Base-by-base conservation (phyloP, 768 basidiomycete genomes). In the Tricholoma saponaceum region DNA sequence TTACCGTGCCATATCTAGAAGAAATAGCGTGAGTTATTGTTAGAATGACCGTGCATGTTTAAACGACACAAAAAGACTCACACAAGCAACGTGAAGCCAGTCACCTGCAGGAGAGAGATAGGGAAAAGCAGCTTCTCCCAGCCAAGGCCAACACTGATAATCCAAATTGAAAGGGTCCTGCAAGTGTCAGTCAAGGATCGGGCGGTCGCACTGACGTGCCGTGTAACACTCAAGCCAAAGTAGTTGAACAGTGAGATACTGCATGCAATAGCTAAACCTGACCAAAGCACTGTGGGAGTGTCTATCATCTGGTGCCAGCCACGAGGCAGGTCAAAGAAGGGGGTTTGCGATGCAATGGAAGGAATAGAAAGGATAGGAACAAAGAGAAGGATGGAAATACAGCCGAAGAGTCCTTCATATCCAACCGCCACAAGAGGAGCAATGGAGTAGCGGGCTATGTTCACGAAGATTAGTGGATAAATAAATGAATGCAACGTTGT, bases 101-200 rank as follows among this genome's bases (percentile, higher is more conserved):
- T 64, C 54, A 96, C 83, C 71, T 96, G 94, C 12, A 95, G 69
- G 53, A 94, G 67, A 1, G 91, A 91, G 60, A 89, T 83, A 5
- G 94, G 94, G 74, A 84, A 90, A 22, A 91, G 63, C 32, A 98
- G 76, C 58, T 77, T 79, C 73, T 98, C 95, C 95, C 95, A 98
- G 4, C 95, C 94, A 23, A 97, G 74, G 1, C 81, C 85, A 52
- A 97, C 79, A 67, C 91, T 93, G 65, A 99, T 76, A 61, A 95
- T 74, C 97, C 97, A 99, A 69, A 99, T 98, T n/a, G 84, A 83
- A 54, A 98, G 79, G 0, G 97, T 98, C 64, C 97, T 82, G 75
- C 94, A 97, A 5, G 95, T 95, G 71, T 99, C 97, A 35, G 94
- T 91, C 57, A 97, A 79, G 55, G 87, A 90, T 59, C 96, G 83